Evolutionary conservation across 2,329 filamentous ascomycete species (phyloP), one percentile per base, ranked within the genome.

Genomic region (Cladosporium sp.): DNA sequence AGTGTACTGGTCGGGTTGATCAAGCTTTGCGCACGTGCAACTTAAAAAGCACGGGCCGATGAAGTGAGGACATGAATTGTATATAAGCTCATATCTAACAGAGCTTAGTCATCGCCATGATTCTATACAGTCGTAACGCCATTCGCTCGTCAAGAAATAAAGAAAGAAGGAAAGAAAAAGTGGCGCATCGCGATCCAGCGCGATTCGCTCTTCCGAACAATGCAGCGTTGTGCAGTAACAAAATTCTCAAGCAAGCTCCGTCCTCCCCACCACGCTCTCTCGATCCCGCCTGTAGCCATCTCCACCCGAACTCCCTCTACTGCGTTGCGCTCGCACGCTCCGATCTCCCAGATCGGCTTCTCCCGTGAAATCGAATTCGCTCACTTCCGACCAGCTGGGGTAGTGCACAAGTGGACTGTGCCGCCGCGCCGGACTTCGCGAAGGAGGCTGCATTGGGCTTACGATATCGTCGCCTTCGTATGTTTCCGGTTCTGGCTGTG

Each of bases 391-490:
- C 61, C 58, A 64, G 18, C 57, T 63, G 1, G 66, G 66, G 23
- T 68, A 68, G 25, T 68, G 66, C 25, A 68, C 66, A 13, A 65
- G 26, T 16, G 64, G 64, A 26, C 48, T 58, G 39, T 54, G n/a
- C n/a, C 57, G 58, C 2, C 66, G 46, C 21, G 63, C 56, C 1
- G 64, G 61, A 18, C 56, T 64, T 48, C 36, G 36, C 1, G 57
- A 53, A 3, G 60, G 60, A 28, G 66, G 57, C 8, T 58, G 21
- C 8, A 68, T 67, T 4, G 66, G 66, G n/a, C 28, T 39, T 18
- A 67, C 66, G 5, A 66, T 16, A 34, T 67, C 66, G 26, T 60
- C 28, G 6, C 39, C 64, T 26, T 67, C 66, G n/a, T 53, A 32
- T 2, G 5, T 0, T 26, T 63, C 60, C 5, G 49, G 34, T 28